Conservation (phyloP, 2,329 filamentous ascomycete genomes). For the Stagonosporopsis chrysanthemi region DNA sequence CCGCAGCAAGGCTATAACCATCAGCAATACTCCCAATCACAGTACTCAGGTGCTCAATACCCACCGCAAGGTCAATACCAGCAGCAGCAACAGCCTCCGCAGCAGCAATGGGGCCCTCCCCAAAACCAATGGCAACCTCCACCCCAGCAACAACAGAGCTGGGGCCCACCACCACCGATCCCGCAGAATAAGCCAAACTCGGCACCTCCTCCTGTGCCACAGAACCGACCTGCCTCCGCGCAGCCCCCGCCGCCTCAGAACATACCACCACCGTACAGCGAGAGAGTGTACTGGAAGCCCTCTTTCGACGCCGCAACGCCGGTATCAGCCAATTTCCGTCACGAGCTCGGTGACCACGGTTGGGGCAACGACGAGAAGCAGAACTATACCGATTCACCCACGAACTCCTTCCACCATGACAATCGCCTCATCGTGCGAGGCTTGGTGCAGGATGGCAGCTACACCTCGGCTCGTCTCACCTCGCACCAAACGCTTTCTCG, state of each 20-base stretch:
- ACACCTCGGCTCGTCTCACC: slow-evolving; percentile 64
- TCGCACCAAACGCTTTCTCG: slow-evolving; percentile 60
- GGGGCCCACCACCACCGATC: slow-evolving; percentile 34
- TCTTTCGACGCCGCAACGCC: slow-evolving; percentile 58
- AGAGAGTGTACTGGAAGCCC: slow-evolving; percentile 61
- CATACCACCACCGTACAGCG: slow-evolving; percentile 30
- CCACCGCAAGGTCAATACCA: slow-evolving; percentile 32
- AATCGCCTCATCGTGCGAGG: slow-evolving; percentile 63
- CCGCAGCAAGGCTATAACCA: slow-evolving; percentile 23
- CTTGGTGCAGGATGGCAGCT: slow-evolving; percentile 54
- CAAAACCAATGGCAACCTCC: slow-evolving; percentile 25
- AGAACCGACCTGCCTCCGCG: slow-evolving; percentile 37
- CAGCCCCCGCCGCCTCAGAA: slow-evolving; percentile 43
- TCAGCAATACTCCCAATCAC: slow-evolving; percentile 23
- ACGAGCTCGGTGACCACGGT: slow-evolving; percentile 64
- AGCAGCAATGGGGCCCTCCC: slow-evolving; percentile 30
- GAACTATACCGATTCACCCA: slow-evolving; percentile 60
- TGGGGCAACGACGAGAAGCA: slow-evolving; percentile 70
- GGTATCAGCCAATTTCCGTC: slow-evolving; percentile 61
- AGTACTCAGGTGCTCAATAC: slow-evolving; percentile 32
- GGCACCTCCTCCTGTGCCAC: slow-evolving; percentile 33
- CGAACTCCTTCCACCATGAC: slow-evolving; percentile 64
- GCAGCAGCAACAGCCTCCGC: slow-evolving; percentile 31
- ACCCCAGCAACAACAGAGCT: slow-evolving; percentile 32
- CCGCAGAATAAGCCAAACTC: slow-evolving; percentile 44